Evolutionary conservation across 2,329 filamentous ascomycete genomes (phyloP).

Genomic region (Fusarium concolor): DNA sequence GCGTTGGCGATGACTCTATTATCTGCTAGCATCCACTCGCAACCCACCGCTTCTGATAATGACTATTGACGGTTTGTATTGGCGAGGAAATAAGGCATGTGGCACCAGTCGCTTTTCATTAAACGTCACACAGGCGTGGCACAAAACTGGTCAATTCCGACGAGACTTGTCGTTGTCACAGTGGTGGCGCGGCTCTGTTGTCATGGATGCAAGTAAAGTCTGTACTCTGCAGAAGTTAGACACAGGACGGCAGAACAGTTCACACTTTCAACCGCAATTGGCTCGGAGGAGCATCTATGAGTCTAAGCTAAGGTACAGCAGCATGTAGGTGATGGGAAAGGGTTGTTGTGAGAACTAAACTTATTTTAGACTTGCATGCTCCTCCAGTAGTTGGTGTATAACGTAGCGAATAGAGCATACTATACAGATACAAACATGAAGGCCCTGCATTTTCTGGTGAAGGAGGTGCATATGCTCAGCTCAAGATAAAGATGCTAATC

Average conservation of each 20-base stretch:
- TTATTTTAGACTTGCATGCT: conserved; percentile 15
- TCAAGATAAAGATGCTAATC: background rate
- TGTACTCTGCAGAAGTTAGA: background rate
- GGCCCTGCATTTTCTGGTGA: too few species aligned
- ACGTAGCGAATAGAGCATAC: background rate
- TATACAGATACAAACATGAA: too few species aligned
- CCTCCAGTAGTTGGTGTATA: conserved; percentile 4
- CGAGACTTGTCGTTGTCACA: conserved; percentile 5
- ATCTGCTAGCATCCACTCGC: background rate
- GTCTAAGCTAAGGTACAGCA: conserved; percentile 5
- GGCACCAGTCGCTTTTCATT: conserved; percentile 33
- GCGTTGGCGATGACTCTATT: background rate
- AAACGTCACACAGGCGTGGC: conserved; percentile 25
- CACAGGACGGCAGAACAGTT: conserved; percentile 1
- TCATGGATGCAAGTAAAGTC: conserved; percentile 18
- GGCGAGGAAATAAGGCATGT: conserved; percentile 17
- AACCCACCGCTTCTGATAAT: background rate
- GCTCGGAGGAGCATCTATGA: conserved; percentile 1
- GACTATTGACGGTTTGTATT: background rate
- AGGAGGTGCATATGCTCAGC: too few species aligned
- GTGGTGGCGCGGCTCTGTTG: conserved; percentile 31
- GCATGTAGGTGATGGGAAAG: conserved; percentile 23
- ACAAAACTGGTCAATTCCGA: conserved; percentile 18
- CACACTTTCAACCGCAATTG: conserved; percentile 11
- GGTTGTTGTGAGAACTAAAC: conserved; percentile 30